Base-by-base conservation (phyloP, 2,329 filamentous ascomycete species). In the Alternaria ventricosa region DNA sequence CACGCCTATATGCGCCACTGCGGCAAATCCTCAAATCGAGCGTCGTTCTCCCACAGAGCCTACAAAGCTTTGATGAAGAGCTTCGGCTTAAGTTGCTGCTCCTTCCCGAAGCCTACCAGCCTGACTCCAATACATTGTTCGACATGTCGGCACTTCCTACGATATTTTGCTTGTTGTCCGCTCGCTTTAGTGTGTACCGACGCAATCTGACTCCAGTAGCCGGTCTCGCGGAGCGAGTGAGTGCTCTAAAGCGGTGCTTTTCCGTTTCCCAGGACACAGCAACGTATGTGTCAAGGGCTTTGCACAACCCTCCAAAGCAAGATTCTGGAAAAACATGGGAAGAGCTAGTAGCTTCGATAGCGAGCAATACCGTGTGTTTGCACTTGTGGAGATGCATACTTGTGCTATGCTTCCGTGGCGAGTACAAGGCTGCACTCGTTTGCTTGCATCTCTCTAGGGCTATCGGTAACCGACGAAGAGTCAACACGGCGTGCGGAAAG, bases 341-440 rank as follows among this genome's bases (percentile, higher is more conserved):
- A 25, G 82, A 86, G 4, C 84, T 87, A 10, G 83, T 94, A 1
- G 86, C 88, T 5, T 87, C 89, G 33, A 88, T 89, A 11, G 89
- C 93, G 4, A 93, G 91, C 2, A 88, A 91, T 5, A 87, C 95
- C 70, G 84, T 96, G 9, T 92, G 93, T 60, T 89, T 88, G 13
- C 96, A 98, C 77, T 85, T 97, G 47, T 97, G 96, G 88, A 91
- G 95, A 22, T 96, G 92, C 74, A 87, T 92, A 2, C 85, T 98
- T 1, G 89, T 97, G 60, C 84, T 97, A 5, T 87, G 95, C 22
- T 88, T 96, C 55, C 87, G 88, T 1, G 90, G 90, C 45, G 90
- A 93, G 55, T 92, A 90, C 74, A 87, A 90, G 5, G 86, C 89
- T 3, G 94, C 95, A 0, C 80, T 90, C 11, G 87, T 88, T 3